Evolutionary conservation across 2,329 filamentous ascomycete genomes (phyloP), one percentile per base, ranked within the genome.

Genomic region (Colletotrichum spaethianum): DNA sequence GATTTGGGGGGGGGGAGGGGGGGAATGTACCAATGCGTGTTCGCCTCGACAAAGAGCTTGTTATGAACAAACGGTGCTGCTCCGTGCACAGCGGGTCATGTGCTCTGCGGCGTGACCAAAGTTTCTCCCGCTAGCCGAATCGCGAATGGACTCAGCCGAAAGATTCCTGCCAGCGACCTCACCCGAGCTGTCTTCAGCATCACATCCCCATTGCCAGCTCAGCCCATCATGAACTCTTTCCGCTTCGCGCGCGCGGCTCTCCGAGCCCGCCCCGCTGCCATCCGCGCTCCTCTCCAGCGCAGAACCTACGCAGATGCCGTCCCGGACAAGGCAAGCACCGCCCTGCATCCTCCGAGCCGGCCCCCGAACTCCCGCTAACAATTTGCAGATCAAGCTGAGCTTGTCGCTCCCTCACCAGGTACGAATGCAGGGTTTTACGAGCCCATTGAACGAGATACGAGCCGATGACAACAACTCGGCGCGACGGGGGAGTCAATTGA

Each of bases 351-450:
- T 67, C 74, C 74, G 74, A 77, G 75, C 79, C 76, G 73, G 59
- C 63, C 57, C 75, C 73, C 60, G 53, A 64, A 66, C 57, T 40
- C 60, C 44, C 16, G 74, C 80, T 82, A 77, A 82, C 77, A 55
- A 73, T 64, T 74, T 38, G 74, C 78, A 92, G 91, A 97, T 99
- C 90, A 97, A 97, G 92, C 92, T 99, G 88, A 98, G 94, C 89
- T 90, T 99, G 88, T 92, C 94, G 84, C 93, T 99, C 80, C 96
- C 96, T 87, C 96, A 98, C 88, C 94, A 98, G 95, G 96, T 98
- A 94, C 86, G 93, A 82, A 63, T 74, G 68, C 71, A 55, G 75
- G 62, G 61, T 67, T 16, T 16, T 31, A 50, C 64, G 70, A 70
- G 20, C 46, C 50, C 31, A 63, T 9, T 52, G 53, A 62, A 23